Evolutionary conservation across 192 early-diverging fungal species (phyloP), one percentile per base, ranked within the genome.

Genomic region (Coemansia sp.): DNA sequence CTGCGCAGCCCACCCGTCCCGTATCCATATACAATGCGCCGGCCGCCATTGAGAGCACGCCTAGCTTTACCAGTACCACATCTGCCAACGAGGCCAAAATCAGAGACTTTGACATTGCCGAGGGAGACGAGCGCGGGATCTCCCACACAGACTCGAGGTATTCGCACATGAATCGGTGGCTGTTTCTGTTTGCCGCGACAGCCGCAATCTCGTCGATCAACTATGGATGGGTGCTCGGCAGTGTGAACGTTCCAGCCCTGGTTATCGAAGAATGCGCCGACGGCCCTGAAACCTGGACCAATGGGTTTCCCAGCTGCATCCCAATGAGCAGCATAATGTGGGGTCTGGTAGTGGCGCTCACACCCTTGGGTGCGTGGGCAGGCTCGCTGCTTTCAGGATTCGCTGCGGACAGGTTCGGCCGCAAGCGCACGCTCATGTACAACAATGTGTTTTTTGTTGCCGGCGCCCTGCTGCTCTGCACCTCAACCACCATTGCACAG

Each of bases 331-430:
- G 73, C 51, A 69, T 63, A 2, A 64, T 91, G 65, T 78, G 84
- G 85, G 37, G 76, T 67, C 34, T 76, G 73, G 40, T 85, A 67
- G 43, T 83, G 81, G 56, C 84, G 67, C 57, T 73, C 80, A 60
- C 73, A 11, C 83, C 80, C 5, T 73, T 89, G 11, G 93, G 93
- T 32, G 93, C 85, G 1, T 78, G 93, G 40, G 42, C 87, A 2
- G 93, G 91, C 18, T 87, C 91, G 1, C 59, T 89, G 48, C 78
- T 88, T 34, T 85, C 87, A 0, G 76, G 86, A 21, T 21, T 66
- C 12, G 80, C 81, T 17, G 84, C 81, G 28, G 86, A 91, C 53
- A 52, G 79, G 6, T 82, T 78, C 62, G 93, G 93, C 5, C 83
- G 93, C 42, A 75, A 87, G 39, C 55, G 64, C 16, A 81, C 84